These are phyloP conservation scores for Cordyceps pruinosa DNA, from an alignment of 2,329 filamentous ascomycete genomes.

Conservation along the genomic window DNA sequence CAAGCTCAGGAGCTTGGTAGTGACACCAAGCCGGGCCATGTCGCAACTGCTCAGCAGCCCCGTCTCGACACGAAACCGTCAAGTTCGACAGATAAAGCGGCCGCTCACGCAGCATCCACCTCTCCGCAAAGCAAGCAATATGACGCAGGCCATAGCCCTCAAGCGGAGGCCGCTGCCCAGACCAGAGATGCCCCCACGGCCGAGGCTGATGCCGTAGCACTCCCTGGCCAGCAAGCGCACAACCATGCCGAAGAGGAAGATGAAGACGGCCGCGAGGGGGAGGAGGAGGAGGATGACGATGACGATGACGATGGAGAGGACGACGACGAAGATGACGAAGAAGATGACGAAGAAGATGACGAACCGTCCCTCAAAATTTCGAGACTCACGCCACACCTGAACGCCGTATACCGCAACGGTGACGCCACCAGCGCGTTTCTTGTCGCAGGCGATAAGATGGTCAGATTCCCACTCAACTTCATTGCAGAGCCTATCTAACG, in stretches of 20 bases:
- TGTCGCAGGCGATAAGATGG: conserved; percentile 95
- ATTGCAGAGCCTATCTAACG: conserved; percentile 23
- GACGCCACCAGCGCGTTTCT: conserved; percentile 90
- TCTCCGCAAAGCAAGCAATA: neutral
- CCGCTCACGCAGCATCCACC: neutral
- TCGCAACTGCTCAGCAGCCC: neutral
- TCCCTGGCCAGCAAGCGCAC: neutral
- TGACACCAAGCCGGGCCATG: conserved; percentile 1
- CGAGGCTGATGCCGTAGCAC: neutral
- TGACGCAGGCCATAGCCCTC: neutral
- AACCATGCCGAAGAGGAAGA: conserved; percentile 16
- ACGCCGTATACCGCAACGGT: conserved; percentile 81
- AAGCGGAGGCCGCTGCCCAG: neutral
- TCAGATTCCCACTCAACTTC: conserved; percentile 32
- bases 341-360: conserved; percentile 81
- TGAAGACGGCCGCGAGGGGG: conserved; percentile 21
- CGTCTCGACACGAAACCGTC: neutral
- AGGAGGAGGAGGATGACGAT: conserved; percentile 35
- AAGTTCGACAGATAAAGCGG: neutral
- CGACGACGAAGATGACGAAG: conserved; percentile 58
- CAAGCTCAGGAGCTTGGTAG: conserved; percentile 12
- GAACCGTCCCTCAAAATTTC: conserved; percentile 93
- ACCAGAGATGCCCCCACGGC: neutral
- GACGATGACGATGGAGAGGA: conserved; percentile 40
- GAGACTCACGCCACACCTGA: conserved; percentile 73